Percentiles rank a stretch among this genome's conserved stretches.
Evolutionary conservation across 1,284 basidiomycete species (phyloP).

Genomic region (Porphyrellus sp.): DNA sequence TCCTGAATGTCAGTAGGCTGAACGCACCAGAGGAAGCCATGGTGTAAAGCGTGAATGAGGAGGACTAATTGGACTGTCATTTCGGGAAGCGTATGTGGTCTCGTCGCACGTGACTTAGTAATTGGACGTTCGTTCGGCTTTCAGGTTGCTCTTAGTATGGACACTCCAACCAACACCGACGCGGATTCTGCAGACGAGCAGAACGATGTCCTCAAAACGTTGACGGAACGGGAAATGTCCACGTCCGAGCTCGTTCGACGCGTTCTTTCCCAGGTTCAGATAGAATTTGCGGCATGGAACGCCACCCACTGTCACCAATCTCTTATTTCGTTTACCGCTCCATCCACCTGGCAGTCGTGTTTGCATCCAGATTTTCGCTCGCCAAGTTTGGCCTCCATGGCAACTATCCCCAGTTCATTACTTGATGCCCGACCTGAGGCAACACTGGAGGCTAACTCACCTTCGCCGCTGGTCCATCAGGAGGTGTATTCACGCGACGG

Average conservation of each 20-base stretch:
- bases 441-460: not conserved
- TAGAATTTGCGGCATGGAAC: slow-evolving; percentile 25
- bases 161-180: not conserved
- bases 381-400: slow-evolving; percentile 1
- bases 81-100: not conserved
- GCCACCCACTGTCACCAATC: slow-evolving; percentile 16
- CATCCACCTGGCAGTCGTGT: slow-evolving; percentile 21
- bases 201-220: slow-evolving; percentile 8
- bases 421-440: not conserved
- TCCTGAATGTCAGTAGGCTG: not conserved
- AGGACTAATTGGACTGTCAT: slow-evolving; percentile 4
- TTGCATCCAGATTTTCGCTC: slow-evolving; percentile 17
- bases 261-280: slow-evolving; percentile 21
- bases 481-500: slow-evolving; percentile 17
- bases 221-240: slow-evolving; percentile 4
- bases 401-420: not conserved
- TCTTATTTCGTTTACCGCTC: slow-evolving; percentile 16
- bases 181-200: slow-evolving; percentile 9
- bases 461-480: slow-evolving; percentile 7
- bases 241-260: slow-evolving; percentile 16
- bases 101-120: slow-evolving; percentile 16
- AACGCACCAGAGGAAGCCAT: slow-evolving; percentile 50
- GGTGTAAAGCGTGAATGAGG: not conserved
- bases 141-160: slow-evolving; percentile 7
- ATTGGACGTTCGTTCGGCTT: not conserved